Conservation (phyloP, 2,329 filamentous ascomycete genomes). For the Pseudogymnoascus sp. region DNA sequence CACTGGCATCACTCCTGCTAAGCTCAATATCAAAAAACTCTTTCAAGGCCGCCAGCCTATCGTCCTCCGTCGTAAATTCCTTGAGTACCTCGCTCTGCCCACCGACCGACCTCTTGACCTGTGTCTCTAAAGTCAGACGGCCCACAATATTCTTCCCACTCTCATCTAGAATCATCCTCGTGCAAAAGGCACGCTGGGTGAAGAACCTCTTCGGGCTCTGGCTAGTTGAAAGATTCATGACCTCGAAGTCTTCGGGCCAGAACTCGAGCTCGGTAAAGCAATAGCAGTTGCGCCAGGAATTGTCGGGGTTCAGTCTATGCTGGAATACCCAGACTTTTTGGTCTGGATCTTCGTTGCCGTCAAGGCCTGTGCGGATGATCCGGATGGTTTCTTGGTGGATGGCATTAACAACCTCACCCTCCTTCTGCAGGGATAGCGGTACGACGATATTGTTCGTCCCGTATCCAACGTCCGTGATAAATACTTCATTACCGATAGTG, state of each 20-base stretch:
- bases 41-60: not conserved
- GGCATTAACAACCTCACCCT: not conserved
- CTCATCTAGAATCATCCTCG: not conserved
- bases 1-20: not conserved
- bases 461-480: not conserved
- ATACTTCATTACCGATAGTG: not conserved
- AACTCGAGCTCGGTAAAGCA: not conserved
- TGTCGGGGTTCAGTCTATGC: not conserved
- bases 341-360: not conserved
- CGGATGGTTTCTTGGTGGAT: not conserved
- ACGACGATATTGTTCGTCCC: not conserved
- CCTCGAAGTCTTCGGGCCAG: not conserved
- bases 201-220: not conserved
- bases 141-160: not conserved
- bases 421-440: not conserved
- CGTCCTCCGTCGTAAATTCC: not conserved
- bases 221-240: not conserved
- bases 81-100: not conserved
- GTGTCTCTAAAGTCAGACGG: not conserved
- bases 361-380: not conserved
- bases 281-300: not conserved
- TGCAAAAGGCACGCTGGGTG: not conserved
- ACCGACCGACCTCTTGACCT: not conserved
- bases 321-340: not conserved
- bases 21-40: not conserved